Percentiles rank a stretch among this genome's conserved stretches.
Evolutionary conservation across 306 rosid genomes (phyloP).

Genomic region (Psophocarpus tetragonolobus): DNA sequence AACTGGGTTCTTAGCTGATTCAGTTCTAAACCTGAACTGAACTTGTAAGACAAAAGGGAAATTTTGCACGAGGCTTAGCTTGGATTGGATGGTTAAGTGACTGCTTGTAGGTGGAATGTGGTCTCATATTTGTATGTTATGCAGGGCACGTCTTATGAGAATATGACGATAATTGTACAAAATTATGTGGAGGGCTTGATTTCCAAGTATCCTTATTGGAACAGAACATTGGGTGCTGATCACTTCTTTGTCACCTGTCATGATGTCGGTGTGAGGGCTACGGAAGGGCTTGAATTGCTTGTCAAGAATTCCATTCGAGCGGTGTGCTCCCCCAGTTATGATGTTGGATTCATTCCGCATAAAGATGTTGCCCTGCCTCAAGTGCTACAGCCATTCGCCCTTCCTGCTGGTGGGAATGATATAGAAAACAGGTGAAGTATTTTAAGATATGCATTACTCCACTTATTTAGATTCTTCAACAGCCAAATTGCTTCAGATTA

Average conservation of each 20-base stretch:
- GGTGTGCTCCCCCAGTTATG: constrained; percentile 97
- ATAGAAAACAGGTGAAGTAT: constrained; percentile 70
- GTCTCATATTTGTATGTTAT: constrained; percentile 37
- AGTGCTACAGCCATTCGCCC: constrained; percentile 96
- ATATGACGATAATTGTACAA: constrained; percentile 91
- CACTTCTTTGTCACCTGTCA: constrained; percentile 97
- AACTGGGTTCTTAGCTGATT: constrained; percentile 4
- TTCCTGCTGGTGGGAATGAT: constrained; percentile 95
- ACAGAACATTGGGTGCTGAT: constrained; percentile 95
- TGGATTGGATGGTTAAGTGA: constrained; percentile 13
- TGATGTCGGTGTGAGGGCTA: constrained; percentile 97
- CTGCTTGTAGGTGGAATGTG: constrained; percentile 23
- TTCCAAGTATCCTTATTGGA: constrained; percentile 97
- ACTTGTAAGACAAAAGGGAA: background rate
- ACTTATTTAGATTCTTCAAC: background rate
- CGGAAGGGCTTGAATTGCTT: constrained; percentile 83
- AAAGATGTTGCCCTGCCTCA: constrained; percentile 97
- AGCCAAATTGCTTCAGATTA: background rate
- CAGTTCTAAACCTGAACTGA: no score
- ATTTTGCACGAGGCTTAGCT: background rate
- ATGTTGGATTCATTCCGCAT: constrained; percentile 96
- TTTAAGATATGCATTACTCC: background rate
- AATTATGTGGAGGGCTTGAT: constrained; percentile 85
- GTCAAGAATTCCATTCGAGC: constrained; percentile 93
- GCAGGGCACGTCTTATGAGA: constrained; percentile 93